Percentiles rank a stretch among this genome's conserved stretches.
Conservation (phyloP, 257 asterid species). For the Rauvolfia tetraphylla region DNA sequence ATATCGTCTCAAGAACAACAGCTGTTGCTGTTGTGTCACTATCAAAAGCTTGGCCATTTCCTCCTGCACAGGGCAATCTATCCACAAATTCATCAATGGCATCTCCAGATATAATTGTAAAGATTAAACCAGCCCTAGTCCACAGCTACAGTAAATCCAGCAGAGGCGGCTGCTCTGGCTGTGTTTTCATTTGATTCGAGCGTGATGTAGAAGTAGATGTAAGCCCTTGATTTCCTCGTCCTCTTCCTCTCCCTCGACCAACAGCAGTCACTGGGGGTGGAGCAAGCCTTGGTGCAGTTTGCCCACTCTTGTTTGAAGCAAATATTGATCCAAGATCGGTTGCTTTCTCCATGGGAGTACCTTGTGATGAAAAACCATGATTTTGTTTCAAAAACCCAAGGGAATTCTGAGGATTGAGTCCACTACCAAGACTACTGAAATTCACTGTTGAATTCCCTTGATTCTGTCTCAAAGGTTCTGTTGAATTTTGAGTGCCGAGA, state of each 20-base stretch:
- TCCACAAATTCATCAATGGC: conserved; percentile 26
- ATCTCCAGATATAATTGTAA: conserved; percentile 9
- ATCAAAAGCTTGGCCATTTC: conserved; percentile 2
- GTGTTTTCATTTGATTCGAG: conserved; percentile 37
- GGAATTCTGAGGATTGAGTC: conserved; percentile 39
- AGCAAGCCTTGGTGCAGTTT: conserved; percentile 75
- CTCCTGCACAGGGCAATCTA: background rate
- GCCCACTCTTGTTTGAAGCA: conserved; percentile 64
- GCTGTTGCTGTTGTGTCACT: background rate
- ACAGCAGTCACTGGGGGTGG: conserved; percentile 87
- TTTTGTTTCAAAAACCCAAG: conserved; percentile 64
- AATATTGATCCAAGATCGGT: conserved; percentile 74
- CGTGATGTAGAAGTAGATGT: conserved; percentile 32
- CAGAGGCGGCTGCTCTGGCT: conserved; percentile 60
- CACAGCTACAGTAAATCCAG: conserved; percentile 68
- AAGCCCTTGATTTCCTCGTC: conserved; percentile 69
- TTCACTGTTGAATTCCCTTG: conserved; percentile 47
- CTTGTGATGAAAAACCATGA: conserved; percentile 32
- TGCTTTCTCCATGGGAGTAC: conserved; percentile 43
- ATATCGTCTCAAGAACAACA: background rate
- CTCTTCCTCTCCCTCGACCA: conserved; percentile 87
- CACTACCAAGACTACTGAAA: conserved; percentile 30
- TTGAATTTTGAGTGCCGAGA: conserved; percentile 32
- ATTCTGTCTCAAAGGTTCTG: conserved; percentile 39
- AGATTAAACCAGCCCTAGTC: background rate